phyloP scores from a whole-genome alignment of 2,329 filamentous ascomycete genomes.

The Fusarium austroafricanum region DNA sequence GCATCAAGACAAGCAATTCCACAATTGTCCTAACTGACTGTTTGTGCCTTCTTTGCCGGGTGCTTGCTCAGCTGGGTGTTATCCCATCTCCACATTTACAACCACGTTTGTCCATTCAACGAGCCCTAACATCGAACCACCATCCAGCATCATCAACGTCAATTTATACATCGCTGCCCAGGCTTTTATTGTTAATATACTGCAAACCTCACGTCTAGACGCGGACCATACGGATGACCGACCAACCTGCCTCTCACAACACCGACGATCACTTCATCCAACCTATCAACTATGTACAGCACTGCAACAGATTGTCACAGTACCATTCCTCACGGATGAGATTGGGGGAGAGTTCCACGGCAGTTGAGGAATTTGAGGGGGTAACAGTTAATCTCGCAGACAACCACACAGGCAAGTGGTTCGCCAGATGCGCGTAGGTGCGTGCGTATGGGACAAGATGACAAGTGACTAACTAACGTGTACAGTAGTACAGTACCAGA shows the following conservation, averaged over 20 bases:
- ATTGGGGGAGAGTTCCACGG: constrained; percentile 12
- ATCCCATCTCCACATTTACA: constrained; percentile 1
- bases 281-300: not conserved
- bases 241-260: not conserved
- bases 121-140: not conserved
- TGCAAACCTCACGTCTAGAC: not conserved
- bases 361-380: constrained; percentile 7
- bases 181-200: not conserved
- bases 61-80: too few species aligned
- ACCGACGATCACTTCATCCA: not conserved
- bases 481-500: too few species aligned
- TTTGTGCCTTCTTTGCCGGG: too few species aligned
- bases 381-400: not conserved
- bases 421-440: not conserved
- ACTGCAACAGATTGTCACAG: not conserved
- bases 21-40: too few species aligned
- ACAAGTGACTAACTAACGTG: constrained; percentile 20
- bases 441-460: constrained; percentile 1
- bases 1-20: not conserved
- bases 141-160: not conserved
- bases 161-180: not conserved
- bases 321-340: not conserved
- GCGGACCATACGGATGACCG: not conserved
- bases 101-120: not conserved
- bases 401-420: not conserved